Evolutionary conservation across 208 protist species (phyloP).

Genomic region (Acanthamoeba royreba): DNA sequence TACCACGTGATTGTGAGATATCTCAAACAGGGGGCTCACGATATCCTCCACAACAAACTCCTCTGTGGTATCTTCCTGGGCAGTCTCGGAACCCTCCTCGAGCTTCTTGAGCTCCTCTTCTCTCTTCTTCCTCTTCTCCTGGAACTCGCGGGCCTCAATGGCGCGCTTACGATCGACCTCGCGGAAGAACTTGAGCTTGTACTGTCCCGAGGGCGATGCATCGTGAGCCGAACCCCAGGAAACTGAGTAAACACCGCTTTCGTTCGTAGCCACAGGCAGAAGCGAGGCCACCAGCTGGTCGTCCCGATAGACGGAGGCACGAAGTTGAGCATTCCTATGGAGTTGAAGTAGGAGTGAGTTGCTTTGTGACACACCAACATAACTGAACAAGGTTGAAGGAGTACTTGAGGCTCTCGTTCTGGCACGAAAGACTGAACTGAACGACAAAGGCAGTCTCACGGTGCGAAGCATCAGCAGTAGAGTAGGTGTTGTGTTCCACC

Average conservation of each 20-base stretch:
- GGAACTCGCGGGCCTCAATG: background rate
- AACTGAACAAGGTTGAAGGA: background rate
- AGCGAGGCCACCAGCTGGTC: background rate
- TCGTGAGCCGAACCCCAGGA: background rate
- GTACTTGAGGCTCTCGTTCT: conserved; percentile 22
- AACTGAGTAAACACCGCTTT: conserved; percentile 2
- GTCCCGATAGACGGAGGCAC: background rate
- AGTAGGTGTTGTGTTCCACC: background rate
- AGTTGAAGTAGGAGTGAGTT: background rate
- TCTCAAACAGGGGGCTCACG: conserved; percentile 37
- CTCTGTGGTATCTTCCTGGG: background rate
- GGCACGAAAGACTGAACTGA: conserved; percentile 30
- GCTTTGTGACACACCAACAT: background rate
- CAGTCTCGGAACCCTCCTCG: background rate
- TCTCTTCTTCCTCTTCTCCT: conserved; percentile 30
- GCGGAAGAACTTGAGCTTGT: conserved; percentile 46
- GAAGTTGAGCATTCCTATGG: conserved; percentile 5
- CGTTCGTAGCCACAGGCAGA: conserved; percentile 6
- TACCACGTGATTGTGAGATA: background rate
- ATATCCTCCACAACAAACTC: background rate
- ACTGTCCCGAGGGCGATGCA: background rate
- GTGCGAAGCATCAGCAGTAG: background rate
- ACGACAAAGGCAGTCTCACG: background rate
- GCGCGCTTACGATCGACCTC: conserved; percentile 48
- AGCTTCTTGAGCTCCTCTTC: conserved; percentile 40